Evolutionary conservation across 306 rosid genomes (phyloP).

Genomic region (Vigna reflexopilosa): DNA sequence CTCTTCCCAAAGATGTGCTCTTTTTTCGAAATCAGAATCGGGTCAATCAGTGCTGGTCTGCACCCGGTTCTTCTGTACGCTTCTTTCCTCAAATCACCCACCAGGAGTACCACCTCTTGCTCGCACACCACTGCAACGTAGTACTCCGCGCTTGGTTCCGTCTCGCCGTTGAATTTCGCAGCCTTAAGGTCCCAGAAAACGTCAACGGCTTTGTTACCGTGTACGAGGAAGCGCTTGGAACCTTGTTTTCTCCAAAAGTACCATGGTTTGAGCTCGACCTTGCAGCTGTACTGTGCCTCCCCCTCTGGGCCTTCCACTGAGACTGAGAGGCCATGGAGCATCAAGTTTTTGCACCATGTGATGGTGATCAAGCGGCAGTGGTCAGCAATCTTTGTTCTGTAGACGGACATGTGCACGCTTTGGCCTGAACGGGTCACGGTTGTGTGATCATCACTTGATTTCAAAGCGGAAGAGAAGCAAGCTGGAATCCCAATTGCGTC

Average conservation of each 20-base stretch:
- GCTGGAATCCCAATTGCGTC: constrained; percentile 80
- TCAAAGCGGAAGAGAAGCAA: constrained; percentile 70
- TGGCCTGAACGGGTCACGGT: constrained; percentile 70
- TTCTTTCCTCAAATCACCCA: constrained; percentile 83
- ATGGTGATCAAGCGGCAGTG: constrained; percentile 74
- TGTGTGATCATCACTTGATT: constrained; percentile 54
- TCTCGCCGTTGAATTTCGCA: constrained; percentile 77
- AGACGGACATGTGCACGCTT: constrained; percentile 67
- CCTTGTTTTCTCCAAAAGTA: constrained; percentile 94
- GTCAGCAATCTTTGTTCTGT: constrained; percentile 79
- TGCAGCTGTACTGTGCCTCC: constrained; percentile 62
- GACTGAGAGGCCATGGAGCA: constrained; percentile 81
- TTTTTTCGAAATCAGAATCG: constrained; percentile 69
- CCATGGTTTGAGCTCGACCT: constrained; percentile 95
- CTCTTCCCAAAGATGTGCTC: constrained; percentile 82
- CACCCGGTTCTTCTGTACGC: constrained; percentile 75
- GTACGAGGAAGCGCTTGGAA: constrained; percentile 69
- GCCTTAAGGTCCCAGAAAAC: constrained; percentile 87
- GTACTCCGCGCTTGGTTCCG: constrained; percentile 77
- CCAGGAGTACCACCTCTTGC: constrained; percentile 70
- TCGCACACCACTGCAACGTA: constrained; percentile 81
- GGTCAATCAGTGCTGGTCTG: constrained; percentile 72
- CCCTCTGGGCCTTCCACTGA: constrained; percentile 69
- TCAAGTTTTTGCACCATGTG: constrained; percentile 88
- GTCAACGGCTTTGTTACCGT: constrained; percentile 59